Base-by-base conservation (phyloP, 2,329 filamentous ascomycete genomes). In the Leptosphaerulina australis region DNA sequence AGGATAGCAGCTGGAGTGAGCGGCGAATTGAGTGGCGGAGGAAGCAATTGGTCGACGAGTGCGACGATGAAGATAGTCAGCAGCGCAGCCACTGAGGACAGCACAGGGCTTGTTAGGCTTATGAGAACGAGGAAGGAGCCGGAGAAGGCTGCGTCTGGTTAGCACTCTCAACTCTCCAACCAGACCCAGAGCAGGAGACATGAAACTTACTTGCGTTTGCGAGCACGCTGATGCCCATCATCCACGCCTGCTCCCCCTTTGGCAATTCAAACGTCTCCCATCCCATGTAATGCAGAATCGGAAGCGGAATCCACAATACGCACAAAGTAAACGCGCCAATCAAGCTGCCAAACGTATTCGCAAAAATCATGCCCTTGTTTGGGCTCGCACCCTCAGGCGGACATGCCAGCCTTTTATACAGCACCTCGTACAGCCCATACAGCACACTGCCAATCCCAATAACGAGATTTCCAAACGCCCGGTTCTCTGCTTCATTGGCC, bases 11-110 rank as follows among this genome's bases (percentile, higher is more conserved):
- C 88, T 3, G 80, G 76, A 41, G 86, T 88, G 15, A 96, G 78
- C 0, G 88, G 84, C 62, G 88, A 81, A 39, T 93, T 90, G n/a
- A 80, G 67, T 2, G 78, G 78, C 4, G 76, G 76, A 0, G 90
- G 95, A 33, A 92, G 79, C 48, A 92, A 70, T 85, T 94, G 95
- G 74, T 99, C 94, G 46, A 90, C 90, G 22, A 97, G 78, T 0
- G 93, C 94, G 5, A 99, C 94, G 53, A 97, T 84, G 79, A 99
- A 97, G 60, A 99, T 99, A 17, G 94, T 99, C 36, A 99, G 80
- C 5, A 99, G 83, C 2, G 93, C 91, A 0, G 94, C 94, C 9
- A 99, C 94, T 14, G 89, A 95, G 50, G 88, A 93, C 4, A 99
- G 80, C 2, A 99, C 94, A 0, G 94, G 94, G 14, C 88, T 93